Percentiles rank a stretch among this genome's conserved stretches.
These are phyloP conservation scores for Deuterostichococcus epilithicus DNA, from an alignment of 139 green algal genomes.

Conservation along the genomic window DNA sequence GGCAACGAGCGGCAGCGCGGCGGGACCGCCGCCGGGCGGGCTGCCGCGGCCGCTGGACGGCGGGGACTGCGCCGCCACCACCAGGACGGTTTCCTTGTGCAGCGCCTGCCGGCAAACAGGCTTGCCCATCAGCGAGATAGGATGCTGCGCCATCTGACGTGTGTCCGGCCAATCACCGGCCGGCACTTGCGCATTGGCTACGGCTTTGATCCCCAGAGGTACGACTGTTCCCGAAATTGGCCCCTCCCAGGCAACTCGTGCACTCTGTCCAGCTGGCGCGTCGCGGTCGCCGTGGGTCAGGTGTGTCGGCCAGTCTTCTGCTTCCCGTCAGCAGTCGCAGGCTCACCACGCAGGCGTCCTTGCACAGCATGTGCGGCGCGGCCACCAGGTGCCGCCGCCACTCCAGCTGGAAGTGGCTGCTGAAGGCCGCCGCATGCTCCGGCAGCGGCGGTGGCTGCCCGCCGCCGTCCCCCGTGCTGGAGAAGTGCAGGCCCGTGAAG, in stretches of 20 bases:
- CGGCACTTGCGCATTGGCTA: no score
- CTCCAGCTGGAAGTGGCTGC: conserved; percentile 17
- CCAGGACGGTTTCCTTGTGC: conserved; percentile 15
- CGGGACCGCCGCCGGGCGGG: background rate
- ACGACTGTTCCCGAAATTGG: no score
- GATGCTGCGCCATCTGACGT: no score
- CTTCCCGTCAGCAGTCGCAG: no score
- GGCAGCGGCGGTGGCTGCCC: background rate
- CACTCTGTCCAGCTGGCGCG: no score
- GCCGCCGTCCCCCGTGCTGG: background rate
- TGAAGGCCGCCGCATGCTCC: background rate
- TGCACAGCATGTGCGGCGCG: conserved; percentile 4
- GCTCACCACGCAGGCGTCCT: conserved; percentile 18
- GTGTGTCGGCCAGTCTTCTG: no score
- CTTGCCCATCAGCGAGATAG: background rate
- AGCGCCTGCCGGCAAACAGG: conserved; percentile 1
- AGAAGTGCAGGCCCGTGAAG: background rate
- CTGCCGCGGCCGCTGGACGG: background rate
- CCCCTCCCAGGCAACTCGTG: no score
- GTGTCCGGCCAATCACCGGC: no score
- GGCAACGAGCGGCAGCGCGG: conserved; percentile 1
- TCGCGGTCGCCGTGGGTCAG: no score
- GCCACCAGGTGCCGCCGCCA: conserved; percentile 5
- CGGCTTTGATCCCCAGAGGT: no score
- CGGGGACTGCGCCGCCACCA: conserved; percentile 9